Percentiles rank a stretch among this genome's conserved stretches.
Evolutionary conservation across 2,329 filamentous ascomycete species (phyloP).

Genomic region (Coniochaeta pulveracea): DNA sequence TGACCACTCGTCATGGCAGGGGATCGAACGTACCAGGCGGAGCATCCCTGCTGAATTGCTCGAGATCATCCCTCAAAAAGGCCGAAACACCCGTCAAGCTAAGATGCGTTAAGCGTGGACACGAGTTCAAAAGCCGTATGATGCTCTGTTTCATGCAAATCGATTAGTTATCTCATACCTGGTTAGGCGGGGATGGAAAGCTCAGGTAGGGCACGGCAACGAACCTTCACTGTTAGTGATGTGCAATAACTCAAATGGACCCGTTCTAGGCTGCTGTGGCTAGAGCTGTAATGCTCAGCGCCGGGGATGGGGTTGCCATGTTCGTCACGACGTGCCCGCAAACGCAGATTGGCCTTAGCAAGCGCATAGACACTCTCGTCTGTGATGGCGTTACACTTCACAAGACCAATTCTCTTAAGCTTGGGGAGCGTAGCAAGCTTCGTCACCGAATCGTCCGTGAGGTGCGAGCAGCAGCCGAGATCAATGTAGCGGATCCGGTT

Average conservation of each 20-base stretch:
- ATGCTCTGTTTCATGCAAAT: slow-evolving; percentile 65
- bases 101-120: slow-evolving; percentile 84
- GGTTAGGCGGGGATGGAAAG: neutral
- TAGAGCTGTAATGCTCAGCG: slow-evolving; percentile 42
- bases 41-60: slow-evolving; percentile 75
- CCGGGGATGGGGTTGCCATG: slow-evolving; percentile 28
- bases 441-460: slow-evolving; percentile 80
- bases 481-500: slow-evolving; percentile 97
- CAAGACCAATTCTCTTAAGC: slow-evolving; percentile 83
- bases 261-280: slow-evolving; percentile 64
- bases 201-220: slow-evolving; percentile 17
- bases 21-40: slow-evolving; percentile 51
- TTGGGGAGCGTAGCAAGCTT: slow-evolving; percentile 82
- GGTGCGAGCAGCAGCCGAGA: slow-evolving; percentile 80
- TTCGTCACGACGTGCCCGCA: slow-evolving; percentile 34
- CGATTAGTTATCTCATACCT: too few relatives aligned
- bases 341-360: slow-evolving; percentile 54
- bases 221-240: slow-evolving; percentile 68
- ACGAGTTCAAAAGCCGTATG: slow-evolving; percentile 77
- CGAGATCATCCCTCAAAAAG: slow-evolving; percentile 77
- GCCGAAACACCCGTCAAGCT: slow-evolving; percentile 89
- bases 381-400: slow-evolving; percentile 87
- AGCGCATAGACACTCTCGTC: slow-evolving; percentile 80
- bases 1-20: too few relatives aligned
- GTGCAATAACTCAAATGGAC: slow-evolving; percentile 96